Conservation (phyloP, 2,329 filamentous ascomycete genomes). For the Exophiala calicioides region DNA sequence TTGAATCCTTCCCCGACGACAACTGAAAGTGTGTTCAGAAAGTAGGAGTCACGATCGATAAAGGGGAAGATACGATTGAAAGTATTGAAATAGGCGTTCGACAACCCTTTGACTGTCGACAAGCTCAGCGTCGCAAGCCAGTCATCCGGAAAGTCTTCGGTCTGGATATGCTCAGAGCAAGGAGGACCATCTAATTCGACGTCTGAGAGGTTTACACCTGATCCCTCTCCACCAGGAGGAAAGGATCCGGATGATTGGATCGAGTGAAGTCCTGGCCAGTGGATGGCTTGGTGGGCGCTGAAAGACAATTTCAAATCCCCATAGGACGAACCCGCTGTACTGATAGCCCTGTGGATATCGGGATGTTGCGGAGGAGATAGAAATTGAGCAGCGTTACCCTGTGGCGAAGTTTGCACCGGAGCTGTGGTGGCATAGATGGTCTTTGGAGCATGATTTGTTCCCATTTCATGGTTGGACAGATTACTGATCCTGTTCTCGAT, state of each 20-base stretch:
- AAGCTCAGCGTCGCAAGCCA: constrained; percentile 52
- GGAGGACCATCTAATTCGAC: constrained; percentile 4
- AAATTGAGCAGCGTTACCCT: neutral
- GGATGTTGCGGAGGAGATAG: neutral
- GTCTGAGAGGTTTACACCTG: neutral
- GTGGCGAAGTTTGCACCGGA: neutral
- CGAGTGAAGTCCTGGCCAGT: constrained; percentile 1
- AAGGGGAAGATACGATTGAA: constrained; percentile 56
- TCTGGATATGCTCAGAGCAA: neutral
- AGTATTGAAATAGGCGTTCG: constrained; percentile 54
- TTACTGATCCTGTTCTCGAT: neutral
- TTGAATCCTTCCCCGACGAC: constrained; percentile 24
- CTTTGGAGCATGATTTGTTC: neutral
- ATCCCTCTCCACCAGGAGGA: neutral
- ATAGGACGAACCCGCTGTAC: neutral
- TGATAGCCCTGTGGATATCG: neutral
- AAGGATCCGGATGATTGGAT: neutral
- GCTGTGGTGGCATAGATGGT: neutral
- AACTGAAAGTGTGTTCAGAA: constrained; percentile 46
- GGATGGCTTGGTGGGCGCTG: constrained; percentile 2
- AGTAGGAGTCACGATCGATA: constrained; percentile 55
- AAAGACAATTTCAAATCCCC: constrained; percentile 1
- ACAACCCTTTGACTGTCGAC: constrained; percentile 51
- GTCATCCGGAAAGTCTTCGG: neutral
- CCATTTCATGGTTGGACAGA: neutral